phyloP scores from a whole-genome alignment of 768 basidiomycete species.

The Neoboletus magnificus region DNA sequence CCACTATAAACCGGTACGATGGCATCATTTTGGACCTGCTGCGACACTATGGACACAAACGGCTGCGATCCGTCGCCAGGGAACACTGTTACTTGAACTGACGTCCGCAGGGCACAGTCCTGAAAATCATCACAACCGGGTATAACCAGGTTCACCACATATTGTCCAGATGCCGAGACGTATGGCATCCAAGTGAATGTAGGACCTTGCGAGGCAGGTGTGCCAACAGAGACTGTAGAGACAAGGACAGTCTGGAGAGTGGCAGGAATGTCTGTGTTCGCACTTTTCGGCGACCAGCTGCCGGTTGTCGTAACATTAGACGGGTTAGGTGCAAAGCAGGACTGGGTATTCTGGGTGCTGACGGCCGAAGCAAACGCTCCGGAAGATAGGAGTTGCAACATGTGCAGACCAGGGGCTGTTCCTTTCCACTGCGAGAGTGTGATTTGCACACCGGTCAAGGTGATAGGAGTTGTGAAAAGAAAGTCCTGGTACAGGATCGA shows the following conservation, averaged over 20 bases:
- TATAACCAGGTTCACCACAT: slow-evolving; percentile 78
- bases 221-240: slow-evolving; percentile 62
- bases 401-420: slow-evolving; percentile 74
- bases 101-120: slow-evolving; percentile 78
- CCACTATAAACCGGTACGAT: slow-evolving; percentile 71
- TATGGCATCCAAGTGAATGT: slow-evolving; percentile 89
- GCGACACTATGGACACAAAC: slow-evolving; percentile 66
- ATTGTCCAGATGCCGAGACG: slow-evolving; percentile 84
- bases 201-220: slow-evolving; percentile 59
- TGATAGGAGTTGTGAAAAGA: slow-evolving; percentile 59
- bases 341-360: slow-evolving; percentile 51
- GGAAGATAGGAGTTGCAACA: slow-evolving; percentile 88
- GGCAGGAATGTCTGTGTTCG: slow-evolving; percentile 72
- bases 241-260: slow-evolving; percentile 76
- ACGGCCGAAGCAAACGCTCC: slow-evolving; percentile 87
- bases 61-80: slow-evolving; percentile 67
- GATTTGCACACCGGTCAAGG: slow-evolving; percentile 89
- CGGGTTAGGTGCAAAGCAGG: slow-evolving; percentile 75
- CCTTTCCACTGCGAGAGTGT: slow-evolving; percentile 76
- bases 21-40: slow-evolving; percentile 66
- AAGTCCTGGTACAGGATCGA: slow-evolving; percentile 91
- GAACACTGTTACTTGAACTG: slow-evolving; percentile 79
- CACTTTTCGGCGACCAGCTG: slow-evolving; percentile 61
- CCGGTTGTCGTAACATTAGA: slow-evolving; percentile 70
- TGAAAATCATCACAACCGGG: slow-evolving; percentile 83